Conservation (phyloP, 345 rosid species). For the Limnanthes douglasii region DNA sequence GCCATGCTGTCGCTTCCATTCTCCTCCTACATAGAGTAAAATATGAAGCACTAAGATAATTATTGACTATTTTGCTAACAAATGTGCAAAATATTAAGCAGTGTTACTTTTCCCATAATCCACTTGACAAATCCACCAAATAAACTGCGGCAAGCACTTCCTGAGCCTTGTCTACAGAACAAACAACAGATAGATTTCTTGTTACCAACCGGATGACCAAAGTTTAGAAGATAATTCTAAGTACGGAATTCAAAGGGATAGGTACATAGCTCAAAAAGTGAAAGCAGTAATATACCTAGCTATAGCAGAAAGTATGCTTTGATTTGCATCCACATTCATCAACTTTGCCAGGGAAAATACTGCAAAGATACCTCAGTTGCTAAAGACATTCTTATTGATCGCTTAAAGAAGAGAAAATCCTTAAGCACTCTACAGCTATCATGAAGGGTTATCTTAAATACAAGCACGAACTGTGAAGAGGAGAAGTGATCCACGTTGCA, state of each 20-base stretch:
- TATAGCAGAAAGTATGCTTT: conserved; percentile 87
- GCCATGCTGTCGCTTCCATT: conserved; percentile 93
- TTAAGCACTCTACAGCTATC: too few relatives aligned
- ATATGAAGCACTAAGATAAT: neutral
- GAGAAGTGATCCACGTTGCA: too few relatives aligned
- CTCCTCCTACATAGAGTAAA: conserved; percentile 29
- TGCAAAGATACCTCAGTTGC: conserved; percentile 16
- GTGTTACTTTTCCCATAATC: conserved; percentile 69
- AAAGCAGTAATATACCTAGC: conserved; percentile 62
- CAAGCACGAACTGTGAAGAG: too few relatives aligned
- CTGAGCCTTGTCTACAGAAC: conserved; percentile 80
- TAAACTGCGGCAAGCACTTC: conserved; percentile 99
- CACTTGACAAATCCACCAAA: conserved; percentile 98
- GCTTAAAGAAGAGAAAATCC: too few relatives aligned
- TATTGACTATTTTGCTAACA: neutral
- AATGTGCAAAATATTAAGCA: conserved; percentile 7
- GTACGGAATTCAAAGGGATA: too few relatives aligned
- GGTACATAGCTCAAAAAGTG: neutral
- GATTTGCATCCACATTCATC: conserved; percentile 82
- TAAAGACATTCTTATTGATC: too few relatives aligned
- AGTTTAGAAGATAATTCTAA: too few relatives aligned
- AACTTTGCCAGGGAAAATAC: conserved; percentile 90
- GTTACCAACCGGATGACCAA: too few relatives aligned
- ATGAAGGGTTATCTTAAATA: too few relatives aligned
- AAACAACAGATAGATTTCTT: neutral